A percentile compares a stretch with the other conserved stretches of the same genome.
Evolutionary conservation across 1,139 yeast genomes (phyloP).

Genomic region (Zhuliangozyma blackwelliae): DNA sequence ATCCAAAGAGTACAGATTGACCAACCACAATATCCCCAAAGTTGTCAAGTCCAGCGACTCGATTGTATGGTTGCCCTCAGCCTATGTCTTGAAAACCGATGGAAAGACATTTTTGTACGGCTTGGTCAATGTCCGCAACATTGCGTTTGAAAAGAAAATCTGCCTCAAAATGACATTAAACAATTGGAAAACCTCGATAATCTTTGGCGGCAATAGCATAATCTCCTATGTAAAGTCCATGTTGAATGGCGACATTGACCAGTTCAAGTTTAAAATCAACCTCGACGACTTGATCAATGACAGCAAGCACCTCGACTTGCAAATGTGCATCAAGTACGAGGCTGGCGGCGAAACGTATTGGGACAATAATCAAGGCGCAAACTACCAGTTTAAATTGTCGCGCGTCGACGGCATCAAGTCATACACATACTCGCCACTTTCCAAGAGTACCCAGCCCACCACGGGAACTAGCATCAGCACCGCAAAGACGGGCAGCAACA

Average conservation of each 20-base stretch:
- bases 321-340: slow-evolving; percentile 24
- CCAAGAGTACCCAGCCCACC: no score
- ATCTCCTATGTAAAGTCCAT: slow-evolving; percentile 24
- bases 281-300: slow-evolving; percentile 20
- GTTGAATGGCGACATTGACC: slow-evolving; percentile 26
- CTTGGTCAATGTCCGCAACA: slow-evolving; percentile 31
- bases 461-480: no score
- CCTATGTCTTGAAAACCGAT: slow-evolving; percentile 11
- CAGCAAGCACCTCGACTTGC: slow-evolving; percentile 11
- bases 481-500: no score
- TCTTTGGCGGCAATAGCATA: slow-evolving; percentile 20
- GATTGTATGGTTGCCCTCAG: slow-evolving; percentile 10
- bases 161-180: slow-evolving; percentile 35
- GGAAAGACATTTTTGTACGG: slow-evolving; percentile 18
- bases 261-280: slow-evolving; percentile 34
- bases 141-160: slow-evolving; percentile 36
- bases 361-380: slow-evolving; percentile 31
- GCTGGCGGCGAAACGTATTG: slow-evolving; percentile 23
- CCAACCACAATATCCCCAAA: slow-evolving; percentile 11
- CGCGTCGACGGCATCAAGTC: slow-evolving; percentile 13
- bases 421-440: slow-evolving; percentile 7
- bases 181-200: slow-evolving; percentile 32
- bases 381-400: slow-evolving; percentile 24
- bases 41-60: slow-evolving; percentile 1
- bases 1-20: slow-evolving; percentile 10